These are phyloP conservation scores for Neonectria faginata DNA, from an alignment of 2,329 filamentous ascomycete genomes.

Conservation along the genomic window DNA sequence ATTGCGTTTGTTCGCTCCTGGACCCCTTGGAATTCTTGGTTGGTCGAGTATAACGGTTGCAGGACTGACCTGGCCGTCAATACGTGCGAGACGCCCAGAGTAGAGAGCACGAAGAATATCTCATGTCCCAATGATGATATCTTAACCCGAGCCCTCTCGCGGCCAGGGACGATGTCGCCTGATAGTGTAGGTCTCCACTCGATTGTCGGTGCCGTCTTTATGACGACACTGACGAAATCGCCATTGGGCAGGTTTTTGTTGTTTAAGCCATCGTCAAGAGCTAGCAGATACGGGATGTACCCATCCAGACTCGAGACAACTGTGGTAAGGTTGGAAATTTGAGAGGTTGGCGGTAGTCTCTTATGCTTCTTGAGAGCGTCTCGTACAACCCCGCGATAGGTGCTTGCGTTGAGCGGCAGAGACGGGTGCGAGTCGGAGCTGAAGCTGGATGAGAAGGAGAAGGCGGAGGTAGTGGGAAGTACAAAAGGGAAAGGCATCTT, in stretches of 20 bases:
- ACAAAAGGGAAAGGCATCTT: slow-evolving; percentile 90
- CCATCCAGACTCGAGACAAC: slow-evolving; percentile 76
- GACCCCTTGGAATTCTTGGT: slow-evolving; percentile 67
- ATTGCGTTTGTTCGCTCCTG: slow-evolving; percentile 79
- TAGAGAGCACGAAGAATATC: slow-evolving; percentile 80
- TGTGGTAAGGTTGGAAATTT: slow-evolving; percentile 75
- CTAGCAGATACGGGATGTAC: slow-evolving; percentile 87
- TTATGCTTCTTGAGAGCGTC: slow-evolving; percentile 91
- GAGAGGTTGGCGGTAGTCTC: slow-evolving; percentile 78
- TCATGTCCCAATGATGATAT: slow-evolving; percentile 85
- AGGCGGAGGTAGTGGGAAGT: slow-evolving; percentile 88
- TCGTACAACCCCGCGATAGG: slow-evolving; percentile 84
- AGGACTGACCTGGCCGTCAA: slow-evolving; percentile 79
- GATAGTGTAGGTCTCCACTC: slow-evolving; percentile 89
- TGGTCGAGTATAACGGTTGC: slow-evolving; percentile 77
- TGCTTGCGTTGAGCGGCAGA: slow-evolving; percentile 83
- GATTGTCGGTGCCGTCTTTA: slow-evolving; percentile 71
- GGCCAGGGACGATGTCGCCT: slow-evolving; percentile 70
- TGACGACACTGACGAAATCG: slow-evolving; percentile 75
- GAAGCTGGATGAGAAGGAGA: slow-evolving; percentile 83
- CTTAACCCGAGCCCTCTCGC: slow-evolving; percentile 74
- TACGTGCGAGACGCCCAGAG: slow-evolving; percentile 79
- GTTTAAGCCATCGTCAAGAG: slow-evolving; percentile 79
- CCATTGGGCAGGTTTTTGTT: slow-evolving; percentile 55
- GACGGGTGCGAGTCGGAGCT: slow-evolving; percentile 88